phyloP scores from a whole-genome alignment of 1,284 basidiomycete genomes.

The Cryptococcus jaspeensis region DNA sequence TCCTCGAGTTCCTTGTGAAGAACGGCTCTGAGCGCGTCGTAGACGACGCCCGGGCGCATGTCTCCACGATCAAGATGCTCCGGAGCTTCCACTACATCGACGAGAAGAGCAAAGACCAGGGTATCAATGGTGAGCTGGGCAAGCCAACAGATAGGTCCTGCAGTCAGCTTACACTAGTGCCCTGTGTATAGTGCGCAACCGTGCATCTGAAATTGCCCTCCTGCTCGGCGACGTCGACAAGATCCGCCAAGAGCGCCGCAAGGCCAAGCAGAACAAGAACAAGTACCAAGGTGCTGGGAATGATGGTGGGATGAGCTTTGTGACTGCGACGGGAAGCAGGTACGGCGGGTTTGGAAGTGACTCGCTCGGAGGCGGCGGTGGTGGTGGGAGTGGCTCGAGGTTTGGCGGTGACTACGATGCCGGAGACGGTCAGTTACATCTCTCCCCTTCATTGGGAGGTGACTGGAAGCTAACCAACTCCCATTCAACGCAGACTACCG shows the following conservation, averaged over 20 bases:
- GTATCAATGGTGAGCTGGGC: constrained; percentile 76
- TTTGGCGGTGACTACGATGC: constrained; percentile 27
- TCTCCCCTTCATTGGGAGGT: background rate
- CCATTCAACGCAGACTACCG: constrained; percentile 27
- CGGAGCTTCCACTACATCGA: constrained; percentile 98
- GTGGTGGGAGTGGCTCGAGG: constrained; percentile 35
- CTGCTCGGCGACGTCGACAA: constrained; percentile 87
- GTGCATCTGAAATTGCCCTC: constrained; percentile 86
- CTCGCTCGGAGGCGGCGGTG: constrained; percentile 55
- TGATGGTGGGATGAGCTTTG: constrained; percentile 58
- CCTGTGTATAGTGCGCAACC: constrained; percentile 73
- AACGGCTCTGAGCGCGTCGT: constrained; percentile 98
- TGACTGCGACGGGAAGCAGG: constrained; percentile 53
- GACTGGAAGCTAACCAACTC: background rate
- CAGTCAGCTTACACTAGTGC: background rate
- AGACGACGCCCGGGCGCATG: constrained; percentile 91
- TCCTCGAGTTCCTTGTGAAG: constrained; percentile 94
- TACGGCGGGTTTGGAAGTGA: constrained; percentile 85
- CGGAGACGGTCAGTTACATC: constrained; percentile 26
- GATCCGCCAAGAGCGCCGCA: constrained; percentile 84
- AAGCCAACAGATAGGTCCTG: background rate
- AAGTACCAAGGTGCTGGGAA: constrained; percentile 89
- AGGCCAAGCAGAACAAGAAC: constrained; percentile 87
- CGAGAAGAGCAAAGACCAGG: constrained; percentile 98
- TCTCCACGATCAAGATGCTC: constrained; percentile 96